Evolutionary conservation across 2,329 filamentous ascomycete species (phyloP).

Genomic region (Hirsutella thompsonii): DNA sequence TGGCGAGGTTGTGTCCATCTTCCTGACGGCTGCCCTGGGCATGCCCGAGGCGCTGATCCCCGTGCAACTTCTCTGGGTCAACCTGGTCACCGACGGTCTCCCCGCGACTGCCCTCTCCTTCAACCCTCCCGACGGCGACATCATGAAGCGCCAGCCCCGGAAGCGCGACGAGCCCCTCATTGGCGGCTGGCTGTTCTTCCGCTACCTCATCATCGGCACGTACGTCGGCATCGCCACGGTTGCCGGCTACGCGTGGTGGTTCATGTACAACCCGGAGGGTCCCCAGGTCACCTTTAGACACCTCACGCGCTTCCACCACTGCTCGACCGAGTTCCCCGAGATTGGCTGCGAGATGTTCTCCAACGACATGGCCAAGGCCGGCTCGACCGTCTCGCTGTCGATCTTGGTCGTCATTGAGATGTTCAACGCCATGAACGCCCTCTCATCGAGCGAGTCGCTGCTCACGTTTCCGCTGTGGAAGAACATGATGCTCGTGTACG

Average conservation of each 20-base stretch:
- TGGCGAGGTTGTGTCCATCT: constrained; percentile 97
- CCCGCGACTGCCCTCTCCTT: constrained; percentile 94
- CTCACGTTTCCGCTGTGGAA: constrained; percentile 92
- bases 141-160: constrained; percentile 85
- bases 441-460: constrained; percentile 89
- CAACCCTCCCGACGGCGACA: constrained; percentile 96
- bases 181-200: constrained; percentile 91
- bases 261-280: constrained; percentile 86
- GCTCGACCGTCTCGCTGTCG: constrained; percentile 85
- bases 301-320: constrained; percentile 86
- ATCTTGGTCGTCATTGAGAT: constrained; percentile 96
- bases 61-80: constrained; percentile 97
- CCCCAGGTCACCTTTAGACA: constrained; percentile 88
- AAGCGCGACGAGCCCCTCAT: constrained; percentile 91
- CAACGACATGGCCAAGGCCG: constrained; percentile 74
- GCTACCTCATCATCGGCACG: constrained; percentile 89
- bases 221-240: constrained; percentile 95
- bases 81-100: constrained; percentile 92
- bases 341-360: constrained; percentile 89
- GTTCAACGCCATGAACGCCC: constrained; percentile 97
- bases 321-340: constrained; percentile 71
- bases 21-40: constrained; percentile 87
- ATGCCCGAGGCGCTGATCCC: constrained; percentile 97
- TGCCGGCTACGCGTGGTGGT: constrained; percentile 99
- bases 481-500: constrained; percentile 97